Percentiles rank a stretch among this genome's conserved stretches.
Evolutionary conservation across 805 yeast genomes (phyloP).

Genomic region (Myxozyma neglecta): DNA sequence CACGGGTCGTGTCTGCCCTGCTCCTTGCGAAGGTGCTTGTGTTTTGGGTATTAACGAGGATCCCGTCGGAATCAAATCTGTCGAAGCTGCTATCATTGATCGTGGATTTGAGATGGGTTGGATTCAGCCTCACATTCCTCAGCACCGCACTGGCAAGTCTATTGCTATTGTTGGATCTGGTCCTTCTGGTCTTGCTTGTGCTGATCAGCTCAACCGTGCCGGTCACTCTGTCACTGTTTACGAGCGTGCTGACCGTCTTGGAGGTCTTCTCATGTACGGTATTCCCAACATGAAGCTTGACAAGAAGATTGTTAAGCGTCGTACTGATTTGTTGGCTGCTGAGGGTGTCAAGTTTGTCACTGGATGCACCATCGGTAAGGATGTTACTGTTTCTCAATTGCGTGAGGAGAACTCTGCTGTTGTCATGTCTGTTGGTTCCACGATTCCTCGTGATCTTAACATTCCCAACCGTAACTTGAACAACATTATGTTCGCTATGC

Average conservation of each 20-base stretch:
- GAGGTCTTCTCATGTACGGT: conserved; percentile 98
- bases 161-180: conserved; percentile 94
- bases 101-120: conserved; percentile 96
- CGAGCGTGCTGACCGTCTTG: conserved; percentile 92
- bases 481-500: conserved; percentile 94
- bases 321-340: conserved; percentile 84
- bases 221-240: conserved; percentile 91
- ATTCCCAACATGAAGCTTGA: conserved; percentile 98
- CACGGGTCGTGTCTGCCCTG: conserved; percentile 97
- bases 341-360: conserved; percentile 84
- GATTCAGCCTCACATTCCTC: conserved; percentile 84
- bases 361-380: conserved; percentile 77
- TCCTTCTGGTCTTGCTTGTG: conserved; percentile 94
- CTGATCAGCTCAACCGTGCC: conserved; percentile 95
- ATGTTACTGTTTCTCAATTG: conserved; percentile 64
- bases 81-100: conserved; percentile 94
- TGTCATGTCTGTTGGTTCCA: conserved; percentile 88
- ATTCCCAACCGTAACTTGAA: conserved; percentile 91
- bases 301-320: conserved; percentile 86
- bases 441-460: conserved; percentile 91
- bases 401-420: conserved; percentile 74
- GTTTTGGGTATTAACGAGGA: conserved; percentile 89
- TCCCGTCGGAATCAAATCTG: conserved; percentile 94
- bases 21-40: conserved; percentile 98
- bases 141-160: conserved; percentile 74